Percentiles rank a stretch among this genome's conserved stretches.
These are phyloP conservation scores for Moesziomyces parantarcticus DNA, from an alignment of 1,284 basidiomycete species.

Conservation along the genomic window DNA sequence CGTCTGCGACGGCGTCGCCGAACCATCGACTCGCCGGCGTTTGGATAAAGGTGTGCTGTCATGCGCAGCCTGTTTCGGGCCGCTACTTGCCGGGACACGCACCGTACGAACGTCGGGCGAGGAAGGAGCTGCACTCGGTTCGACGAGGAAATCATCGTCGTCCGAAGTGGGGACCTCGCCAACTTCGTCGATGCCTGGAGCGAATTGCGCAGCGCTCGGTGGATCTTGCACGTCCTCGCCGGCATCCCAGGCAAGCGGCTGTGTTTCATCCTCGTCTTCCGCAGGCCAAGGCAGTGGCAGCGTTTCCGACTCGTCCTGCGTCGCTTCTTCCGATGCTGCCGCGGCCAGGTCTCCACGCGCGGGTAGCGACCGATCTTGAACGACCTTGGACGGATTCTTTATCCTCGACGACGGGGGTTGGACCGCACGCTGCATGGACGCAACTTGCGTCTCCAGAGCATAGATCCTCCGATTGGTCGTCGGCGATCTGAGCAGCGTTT, in stretches of 20 bases:
- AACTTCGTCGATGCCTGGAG: too few species aligned
- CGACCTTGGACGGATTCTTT: neutral
- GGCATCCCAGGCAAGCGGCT: slow-evolving; percentile 24
- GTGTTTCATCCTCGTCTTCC: slow-evolving; percentile 17
- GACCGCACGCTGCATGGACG: slow-evolving; percentile 7
- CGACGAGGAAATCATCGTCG: slow-evolving; percentile 26
- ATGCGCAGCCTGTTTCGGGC: too few species aligned
- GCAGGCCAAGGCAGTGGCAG: slow-evolving; percentile 14
- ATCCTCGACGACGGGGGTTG: slow-evolving; percentile 2
- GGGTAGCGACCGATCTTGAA: neutral
- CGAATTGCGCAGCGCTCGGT: neutral
- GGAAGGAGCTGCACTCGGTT: slow-evolving; percentile 8
- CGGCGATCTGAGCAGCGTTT: slow-evolving; percentile 25
- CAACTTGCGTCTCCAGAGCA: slow-evolving; percentile 42
- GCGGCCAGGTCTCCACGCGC: neutral
- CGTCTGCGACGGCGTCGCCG: slow-evolving; percentile 3
- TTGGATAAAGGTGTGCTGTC: slow-evolving; percentile 1
- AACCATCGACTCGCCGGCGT: neutral
- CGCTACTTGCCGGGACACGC: too few species aligned
- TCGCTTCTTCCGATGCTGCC: neutral
- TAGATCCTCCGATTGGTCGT: slow-evolving; percentile 40
- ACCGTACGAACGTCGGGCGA: too few species aligned
- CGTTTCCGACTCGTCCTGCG: slow-evolving; percentile 19
- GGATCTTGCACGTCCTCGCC: neutral
- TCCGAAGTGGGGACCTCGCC: slow-evolving; percentile 27